phyloP scores from a whole-genome alignment of 495 filamentous ascomycete species.

The Trichocladium antarcticum region DNA sequence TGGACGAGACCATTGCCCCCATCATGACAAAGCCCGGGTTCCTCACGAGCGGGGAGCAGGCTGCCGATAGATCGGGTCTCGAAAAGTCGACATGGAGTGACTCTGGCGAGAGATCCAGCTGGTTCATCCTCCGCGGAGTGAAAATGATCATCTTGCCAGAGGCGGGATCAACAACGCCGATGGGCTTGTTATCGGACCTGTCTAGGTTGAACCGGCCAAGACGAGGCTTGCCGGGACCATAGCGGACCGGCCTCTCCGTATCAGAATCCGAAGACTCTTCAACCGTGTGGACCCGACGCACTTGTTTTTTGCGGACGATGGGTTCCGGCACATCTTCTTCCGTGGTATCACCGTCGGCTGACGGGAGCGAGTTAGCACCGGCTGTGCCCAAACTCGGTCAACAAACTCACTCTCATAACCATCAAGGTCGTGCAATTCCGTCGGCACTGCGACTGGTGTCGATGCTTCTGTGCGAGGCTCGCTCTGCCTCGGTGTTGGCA shows the following conservation, averaged over 20 bases:
- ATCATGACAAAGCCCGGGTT: slow-evolving; percentile 69
- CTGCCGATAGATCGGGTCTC: slow-evolving; percentile 30
- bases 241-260: slow-evolving; percentile 28
- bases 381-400: slow-evolving; percentile 17
- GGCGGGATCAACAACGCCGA: slow-evolving; percentile 57
- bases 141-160: slow-evolving; percentile 64
- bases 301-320: slow-evolving; percentile 44
- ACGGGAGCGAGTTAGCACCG: slow-evolving; percentile 42
- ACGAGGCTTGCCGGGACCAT: slow-evolving; percentile 34
- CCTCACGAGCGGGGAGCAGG: slow-evolving; percentile 50
- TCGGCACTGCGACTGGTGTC: slow-evolving; percentile 37
- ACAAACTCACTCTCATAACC: slow-evolving; percentile 65
- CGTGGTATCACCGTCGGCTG: slow-evolving; percentile 78
- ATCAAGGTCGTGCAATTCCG: slow-evolving; percentile 45
- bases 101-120: slow-evolving; percentile 37
- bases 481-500: slow-evolving; percentile 37
- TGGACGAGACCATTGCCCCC: slow-evolving; percentile 48
- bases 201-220: slow-evolving; percentile 47
- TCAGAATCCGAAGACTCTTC: slow-evolving; percentile 38
- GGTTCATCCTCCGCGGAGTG: slow-evolving; percentile 30
- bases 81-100: slow-evolving; percentile 36
- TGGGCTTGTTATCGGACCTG: slow-evolving; percentile 52
- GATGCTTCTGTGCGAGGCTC: slow-evolving; percentile 34
- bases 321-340: slow-evolving; percentile 63
- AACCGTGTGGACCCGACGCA: slow-evolving; percentile 29